These are phyloP conservation scores for Fusarium algeriense DNA, from an alignment of 2,329 filamentous ascomycete genomes.

Conservation along the genomic window DNA sequence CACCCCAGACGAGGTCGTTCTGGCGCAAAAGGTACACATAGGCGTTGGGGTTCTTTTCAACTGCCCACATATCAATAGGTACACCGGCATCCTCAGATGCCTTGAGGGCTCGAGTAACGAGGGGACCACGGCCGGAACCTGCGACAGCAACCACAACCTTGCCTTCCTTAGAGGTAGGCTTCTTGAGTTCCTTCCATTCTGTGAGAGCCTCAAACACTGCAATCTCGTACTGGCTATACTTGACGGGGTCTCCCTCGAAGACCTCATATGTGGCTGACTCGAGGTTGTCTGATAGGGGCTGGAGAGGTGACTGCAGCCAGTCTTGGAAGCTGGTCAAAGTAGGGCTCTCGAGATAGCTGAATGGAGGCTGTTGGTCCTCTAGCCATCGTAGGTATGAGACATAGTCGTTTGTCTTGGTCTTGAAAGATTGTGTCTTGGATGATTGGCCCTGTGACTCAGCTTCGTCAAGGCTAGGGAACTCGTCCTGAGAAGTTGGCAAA, in stretches of 20 bases:
- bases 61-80: conserved; percentile 86
- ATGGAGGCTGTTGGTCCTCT: conserved; percentile 81
- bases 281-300: conserved; percentile 94
- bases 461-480: conserved; percentile 79
- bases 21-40: conserved; percentile 92
- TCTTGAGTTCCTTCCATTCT: conserved; percentile 80
- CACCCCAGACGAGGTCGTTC: conserved; percentile 84
- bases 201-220: conserved; percentile 84
- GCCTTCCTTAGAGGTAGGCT: conserved; percentile 77
- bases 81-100: conserved; percentile 83
- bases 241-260: conserved; percentile 97
- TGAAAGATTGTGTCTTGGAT: conserved; percentile 42
- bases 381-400: conserved; percentile 87
- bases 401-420: conserved; percentile 56
- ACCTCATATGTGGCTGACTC: conserved; percentile 98
- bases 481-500: conserved; percentile 56
- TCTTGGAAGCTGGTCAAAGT: conserved; percentile 79
- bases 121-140: conserved; percentile 90
- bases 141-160: conserved; percentile 90
- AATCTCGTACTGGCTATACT: conserved; percentile 94
- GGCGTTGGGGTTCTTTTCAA: conserved; percentile 98
- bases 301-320: conserved; percentile 93
- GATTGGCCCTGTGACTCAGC: conserved; percentile 58
- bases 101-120: conserved; percentile 87
- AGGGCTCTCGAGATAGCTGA: conserved; percentile 63